These are phyloP conservation scores for Lentinula raphanica DNA, from an alignment of 768 basidiomycete species.

Conservation along the genomic window DNA sequence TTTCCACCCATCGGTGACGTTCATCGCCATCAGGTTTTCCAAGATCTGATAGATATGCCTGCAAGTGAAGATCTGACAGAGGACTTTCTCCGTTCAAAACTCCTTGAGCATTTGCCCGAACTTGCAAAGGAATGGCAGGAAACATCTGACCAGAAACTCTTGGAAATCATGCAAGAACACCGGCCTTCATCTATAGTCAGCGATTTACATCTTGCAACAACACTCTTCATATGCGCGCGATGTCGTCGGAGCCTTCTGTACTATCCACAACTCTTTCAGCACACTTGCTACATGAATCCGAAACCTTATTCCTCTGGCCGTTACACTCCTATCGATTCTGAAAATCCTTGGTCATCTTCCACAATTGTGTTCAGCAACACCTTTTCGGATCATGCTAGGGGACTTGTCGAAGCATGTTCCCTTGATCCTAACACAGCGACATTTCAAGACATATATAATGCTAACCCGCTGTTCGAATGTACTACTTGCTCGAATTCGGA, in stretches of 20 bases:
- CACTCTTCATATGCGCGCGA: background rate
- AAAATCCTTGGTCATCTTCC: background rate
- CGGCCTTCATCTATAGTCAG: background rate
- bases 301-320: background rate
- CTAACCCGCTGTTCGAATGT: background rate
- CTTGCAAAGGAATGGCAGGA: background rate
- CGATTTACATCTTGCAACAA: background rate
- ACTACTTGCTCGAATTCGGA: background rate
- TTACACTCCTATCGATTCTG: too few relatives aligned
- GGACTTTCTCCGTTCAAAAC: background rate
- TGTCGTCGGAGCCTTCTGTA: background rate
- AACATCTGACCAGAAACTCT: background rate
- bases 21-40: background rate
- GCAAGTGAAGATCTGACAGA: background rate
- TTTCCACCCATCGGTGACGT: background rate
- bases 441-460: background rate
- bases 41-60: background rate
- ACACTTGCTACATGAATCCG: background rate
- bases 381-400: too few relatives aligned
- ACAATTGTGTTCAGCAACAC: background rate
- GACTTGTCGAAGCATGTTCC: background rate
- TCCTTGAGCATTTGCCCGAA: background rate
- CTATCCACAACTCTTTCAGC: conserved; percentile 3
- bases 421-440: background rate
- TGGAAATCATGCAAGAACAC: background rate